Conservation (phyloP, 805 yeast species). For the Jamesozyma gamospora region DNA sequence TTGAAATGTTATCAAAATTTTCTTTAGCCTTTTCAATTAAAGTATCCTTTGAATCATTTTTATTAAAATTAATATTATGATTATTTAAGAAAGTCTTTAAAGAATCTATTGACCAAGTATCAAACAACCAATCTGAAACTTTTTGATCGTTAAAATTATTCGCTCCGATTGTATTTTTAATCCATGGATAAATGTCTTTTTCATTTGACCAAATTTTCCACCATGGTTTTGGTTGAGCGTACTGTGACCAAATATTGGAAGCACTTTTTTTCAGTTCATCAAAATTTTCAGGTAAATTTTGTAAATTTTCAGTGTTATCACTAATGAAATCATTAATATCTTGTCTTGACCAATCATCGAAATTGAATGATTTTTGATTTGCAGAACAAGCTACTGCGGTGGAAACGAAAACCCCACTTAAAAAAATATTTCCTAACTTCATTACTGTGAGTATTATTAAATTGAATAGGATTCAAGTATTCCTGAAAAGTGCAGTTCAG, state of each 20-base stretch:
- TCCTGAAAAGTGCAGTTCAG: too few relatives aligned
- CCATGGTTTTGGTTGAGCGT: conserved; percentile 22
- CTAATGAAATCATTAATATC: conserved; percentile 29
- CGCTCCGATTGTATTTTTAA: background rate
- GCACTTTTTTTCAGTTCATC: conserved; percentile 21
- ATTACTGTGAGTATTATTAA: background rate
- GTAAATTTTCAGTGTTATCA: conserved; percentile 22
- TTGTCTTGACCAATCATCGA: conserved; percentile 27
- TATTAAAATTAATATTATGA: conserved; percentile 32
- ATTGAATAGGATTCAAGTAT: too few relatives aligned
- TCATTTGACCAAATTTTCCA: conserved; percentile 24
- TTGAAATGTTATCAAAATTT: conserved; percentile 33
- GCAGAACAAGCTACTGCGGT: background rate
- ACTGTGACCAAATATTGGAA: conserved; percentile 13
- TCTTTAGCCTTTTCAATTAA: conserved; percentile 38
- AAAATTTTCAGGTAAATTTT: conserved; percentile 11
- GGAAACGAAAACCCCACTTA: background rate
- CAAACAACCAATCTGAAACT: conserved; percentile 38
- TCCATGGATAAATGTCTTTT: conserved; percentile 3
- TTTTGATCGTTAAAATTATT: conserved; percentile 9
- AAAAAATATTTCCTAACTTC: background rate
- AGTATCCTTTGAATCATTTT: conserved; percentile 35
- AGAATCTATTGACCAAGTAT: conserved; percentile 44
- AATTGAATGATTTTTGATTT: conserved; percentile 5
- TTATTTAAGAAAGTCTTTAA: conserved; percentile 41